Base-by-base conservation (phyloP, 441 rosid genomes). In the Gossypium schwendimanii region DNA sequence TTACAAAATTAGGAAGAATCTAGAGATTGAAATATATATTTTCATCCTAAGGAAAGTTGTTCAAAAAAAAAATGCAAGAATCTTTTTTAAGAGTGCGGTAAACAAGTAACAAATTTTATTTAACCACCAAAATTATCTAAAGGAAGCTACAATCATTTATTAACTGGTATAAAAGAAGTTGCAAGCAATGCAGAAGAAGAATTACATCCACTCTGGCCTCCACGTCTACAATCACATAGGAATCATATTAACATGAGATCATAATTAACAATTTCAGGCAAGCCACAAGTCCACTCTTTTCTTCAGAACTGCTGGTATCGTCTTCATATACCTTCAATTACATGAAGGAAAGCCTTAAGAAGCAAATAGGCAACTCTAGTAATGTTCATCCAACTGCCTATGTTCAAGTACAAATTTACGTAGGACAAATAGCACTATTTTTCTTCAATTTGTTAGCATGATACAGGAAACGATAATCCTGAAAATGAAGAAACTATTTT, bases 1-100 rank as follows among this genome's bases (percentile, higher is more conserved):
- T 63, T 23, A 26, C 28, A 53, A 36, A 63, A 71, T 80, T 72
- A 80, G 73, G 76, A 70, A 20, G 41, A 74, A 76, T 60, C 60
- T 57, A n/a, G 26, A 28, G 65, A 74, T 17, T 63, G 74, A 54
- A 74, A 78, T 49, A 58, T 33, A 24, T 45, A 18, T 26, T 60
- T 60, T 15, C 49, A 10, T 45, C 1, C 8, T 6, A 23, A 60
- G 28, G 41, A 24, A 58, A 65, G 69, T 70, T 60, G 44, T 33
- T 26, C 50, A 1, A 10, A 49, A 4, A 76, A 28, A 28, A 28
- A 63, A n/a, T 44, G 18, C 45, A 70, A 62, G 14, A 71, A 12
- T 28, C 45, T 26, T 71, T 28, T 60, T 44, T 45, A 28, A 6
- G 7, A 9, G 15, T 50, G 58, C 8, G 11, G 39, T 8, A 23